Evolutionary conservation across 768 basidiomycete genomes (phyloP), one percentile per base, ranked within the genome.

Genomic region (Favolaschia claudopus): DNA sequence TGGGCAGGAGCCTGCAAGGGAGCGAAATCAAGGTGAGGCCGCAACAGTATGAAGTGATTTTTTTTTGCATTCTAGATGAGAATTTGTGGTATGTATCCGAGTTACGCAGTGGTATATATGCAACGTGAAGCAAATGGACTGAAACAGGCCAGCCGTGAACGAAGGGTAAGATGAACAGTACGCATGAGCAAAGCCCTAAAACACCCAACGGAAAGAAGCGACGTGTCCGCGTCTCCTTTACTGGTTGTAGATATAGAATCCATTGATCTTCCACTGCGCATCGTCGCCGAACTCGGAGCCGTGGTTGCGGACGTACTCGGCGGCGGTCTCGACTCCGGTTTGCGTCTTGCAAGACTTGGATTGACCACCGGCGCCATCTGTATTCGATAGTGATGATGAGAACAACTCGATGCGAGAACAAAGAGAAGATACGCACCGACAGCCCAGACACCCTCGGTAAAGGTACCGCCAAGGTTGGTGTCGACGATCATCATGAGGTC

Each of bases 401-500:
- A 15, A 31, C 27, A 5, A 20, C 12, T 2, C 14, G 2, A 19
- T 17, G 15, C 32, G 6, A 13, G 6, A 24, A 22, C 15, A 12
- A 9, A 13, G 3, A 28, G 5, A 8, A 31, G 19, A 20, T 24
- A 76, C n/a, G 69, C 66, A 20, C 67, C 50, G 45, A 76, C 75
- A 12, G 73, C 78, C 80, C 80, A 82, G 61, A 79, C 79, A 39
- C 61, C 62, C 47, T 66, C 62, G 20, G 61, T 63, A 39, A 66
- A 66, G 25, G 34, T 42, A 14, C 82, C 80, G 55, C 75, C 79
- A 36, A 79, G 68, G 38, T 75, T 78, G 56, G 74, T 80, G 68
- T 80, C 74, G 61, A 81, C 68, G 39, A 79, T 69, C 54, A 80
- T 66, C 62, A 67, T 65, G 60, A 79, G 76, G 63, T 76, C 63